Evolutionary conservation across 768 basidiomycete genomes (phyloP).

Genomic region (Amanita exitialis): DNA sequence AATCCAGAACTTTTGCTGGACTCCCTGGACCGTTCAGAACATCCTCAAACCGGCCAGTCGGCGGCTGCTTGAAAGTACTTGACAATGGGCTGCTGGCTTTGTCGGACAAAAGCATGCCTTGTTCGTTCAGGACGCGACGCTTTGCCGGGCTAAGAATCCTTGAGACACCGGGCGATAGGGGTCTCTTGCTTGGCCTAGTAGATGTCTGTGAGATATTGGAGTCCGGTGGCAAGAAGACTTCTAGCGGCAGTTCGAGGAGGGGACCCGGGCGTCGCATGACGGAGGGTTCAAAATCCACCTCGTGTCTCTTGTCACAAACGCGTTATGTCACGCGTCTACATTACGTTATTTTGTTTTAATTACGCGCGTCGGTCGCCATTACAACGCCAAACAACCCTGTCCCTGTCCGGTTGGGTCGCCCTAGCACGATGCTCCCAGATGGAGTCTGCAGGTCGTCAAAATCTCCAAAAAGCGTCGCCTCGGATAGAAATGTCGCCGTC

Average conservation of each 20-base stretch:
- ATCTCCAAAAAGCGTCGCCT: slow-evolving; percentile 91
- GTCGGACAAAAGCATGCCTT: slow-evolving; percentile 33
- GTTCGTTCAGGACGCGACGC: slow-evolving; percentile 51
- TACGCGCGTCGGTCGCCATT: slow-evolving; percentile 30
- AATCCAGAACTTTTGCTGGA: slow-evolving; percentile 44
- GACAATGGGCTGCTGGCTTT: slow-evolving; percentile 27
- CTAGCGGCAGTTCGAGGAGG: slow-evolving; percentile 51
- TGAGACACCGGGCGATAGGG: slow-evolving; percentile 44
- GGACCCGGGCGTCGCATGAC: slow-evolving; percentile 38
- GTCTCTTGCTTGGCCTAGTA: slow-evolving; percentile 43
- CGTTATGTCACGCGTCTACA: slow-evolving; percentile 24
- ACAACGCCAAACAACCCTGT: slow-evolving; percentile 92
- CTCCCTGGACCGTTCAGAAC: slow-evolving; percentile 24
- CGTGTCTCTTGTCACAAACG: slow-evolving; percentile 20
- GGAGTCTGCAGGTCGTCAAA: slow-evolving; percentile 89
- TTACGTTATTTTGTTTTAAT: slow-evolving; percentile 12
- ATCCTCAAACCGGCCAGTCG: slow-evolving; percentile 14
- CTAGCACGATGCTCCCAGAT: slow-evolving; percentile 86
- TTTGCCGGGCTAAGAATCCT: slow-evolving; percentile 52
- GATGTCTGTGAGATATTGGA: slow-evolving; percentile 16
- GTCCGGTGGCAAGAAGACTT: slow-evolving; percentile 34
- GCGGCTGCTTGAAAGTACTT: slow-evolving; percentile 15
- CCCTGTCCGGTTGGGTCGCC: slow-evolving; percentile 81
- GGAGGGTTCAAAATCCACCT: neutral
- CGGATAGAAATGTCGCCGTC: slow-evolving; percentile 85